These are phyloP conservation scores for Eucalyptus pauciflora DNA, from an alignment of 345 rosid species.

Conservation along the genomic window DNA sequence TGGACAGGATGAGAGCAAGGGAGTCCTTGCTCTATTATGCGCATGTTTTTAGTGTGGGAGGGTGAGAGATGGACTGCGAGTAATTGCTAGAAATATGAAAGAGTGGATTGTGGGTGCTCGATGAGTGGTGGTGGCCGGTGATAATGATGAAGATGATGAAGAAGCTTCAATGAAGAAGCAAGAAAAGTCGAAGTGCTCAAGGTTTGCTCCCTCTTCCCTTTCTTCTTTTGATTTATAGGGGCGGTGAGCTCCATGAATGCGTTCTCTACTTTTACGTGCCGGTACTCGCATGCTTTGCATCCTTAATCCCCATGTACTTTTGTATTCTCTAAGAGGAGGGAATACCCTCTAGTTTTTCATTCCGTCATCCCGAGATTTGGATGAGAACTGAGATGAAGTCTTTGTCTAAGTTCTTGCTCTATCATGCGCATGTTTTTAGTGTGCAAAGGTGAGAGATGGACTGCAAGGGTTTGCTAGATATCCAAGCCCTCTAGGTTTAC, in stretches of 20 bases:
- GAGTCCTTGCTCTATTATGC: background rate
- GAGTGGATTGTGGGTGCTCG: background rate
- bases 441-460: background rate
- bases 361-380: no score
- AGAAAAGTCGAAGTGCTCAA: background rate
- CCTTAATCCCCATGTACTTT: no score
- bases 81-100: background rate
- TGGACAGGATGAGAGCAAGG: background rate
- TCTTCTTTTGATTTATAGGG: no score
- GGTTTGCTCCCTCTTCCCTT: background rate
- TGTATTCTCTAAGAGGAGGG: no score
- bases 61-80: background rate
- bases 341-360: no score
- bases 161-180: background rate
- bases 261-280: no score
- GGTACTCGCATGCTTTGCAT: no score
- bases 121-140: background rate
- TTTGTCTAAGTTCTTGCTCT: background rate
- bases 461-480: background rate
- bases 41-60: background rate
- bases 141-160: background rate
- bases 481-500: no score
- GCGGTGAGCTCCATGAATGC: no score
- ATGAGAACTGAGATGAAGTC: no score
- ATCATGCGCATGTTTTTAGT: background rate